Percentiles rank a stretch among this genome's conserved stretches.
Evolutionary conservation across 352 stramenopile genomes (phyloP).

Genomic region (Globisporangium uncinulatum): DNA sequence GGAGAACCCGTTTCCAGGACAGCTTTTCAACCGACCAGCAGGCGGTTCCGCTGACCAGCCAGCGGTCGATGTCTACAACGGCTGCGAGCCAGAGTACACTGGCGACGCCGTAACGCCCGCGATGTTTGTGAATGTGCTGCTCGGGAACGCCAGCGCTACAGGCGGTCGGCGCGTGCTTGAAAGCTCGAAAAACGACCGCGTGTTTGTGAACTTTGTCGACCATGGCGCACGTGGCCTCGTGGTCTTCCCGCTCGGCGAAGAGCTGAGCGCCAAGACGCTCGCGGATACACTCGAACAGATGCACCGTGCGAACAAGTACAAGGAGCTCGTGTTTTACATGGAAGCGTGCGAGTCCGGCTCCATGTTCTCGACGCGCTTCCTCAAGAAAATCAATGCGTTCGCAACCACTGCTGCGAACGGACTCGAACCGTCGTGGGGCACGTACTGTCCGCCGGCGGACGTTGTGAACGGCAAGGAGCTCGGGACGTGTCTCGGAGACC

Average conservation of each 20-base stretch:
- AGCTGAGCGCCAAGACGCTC: constrained; percentile 65
- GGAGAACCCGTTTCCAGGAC: constrained; percentile 83
- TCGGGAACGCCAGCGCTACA: constrained; percentile 55
- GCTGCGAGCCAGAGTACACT: constrained; percentile 72
- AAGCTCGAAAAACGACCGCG: constrained; percentile 78
- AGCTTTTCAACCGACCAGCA: constrained; percentile 87
- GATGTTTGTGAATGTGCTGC: constrained; percentile 85
- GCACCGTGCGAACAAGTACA: constrained; percentile 82
- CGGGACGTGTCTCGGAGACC: constrained; percentile 79
- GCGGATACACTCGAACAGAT: constrained; percentile 71
- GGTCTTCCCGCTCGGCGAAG: constrained; percentile 71
- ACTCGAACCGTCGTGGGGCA: constrained; percentile 85
- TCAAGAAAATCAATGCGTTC: constrained; percentile 81
- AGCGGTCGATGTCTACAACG: constrained; percentile 84
- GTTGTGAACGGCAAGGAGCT: constrained; percentile 64
- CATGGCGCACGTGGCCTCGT: constrained; percentile 85
- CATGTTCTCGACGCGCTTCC: constrained; percentile 82
- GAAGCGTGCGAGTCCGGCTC: constrained; percentile 90
- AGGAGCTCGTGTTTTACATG: constrained; percentile 90
- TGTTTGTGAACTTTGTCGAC: constrained; percentile 93
- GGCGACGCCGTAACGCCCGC: constrained; percentile 79
- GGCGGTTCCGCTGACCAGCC: constrained; percentile 25
- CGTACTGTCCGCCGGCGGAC: constrained; percentile 84
- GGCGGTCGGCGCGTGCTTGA: constrained; percentile 76
- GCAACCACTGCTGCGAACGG: constrained; percentile 87